A percentile compares a stretch with the other conserved stretches of the same genome.
phyloP scores from a whole-genome alignment of 352 stramenopile species.

The Pythium periplocum region DNA sequence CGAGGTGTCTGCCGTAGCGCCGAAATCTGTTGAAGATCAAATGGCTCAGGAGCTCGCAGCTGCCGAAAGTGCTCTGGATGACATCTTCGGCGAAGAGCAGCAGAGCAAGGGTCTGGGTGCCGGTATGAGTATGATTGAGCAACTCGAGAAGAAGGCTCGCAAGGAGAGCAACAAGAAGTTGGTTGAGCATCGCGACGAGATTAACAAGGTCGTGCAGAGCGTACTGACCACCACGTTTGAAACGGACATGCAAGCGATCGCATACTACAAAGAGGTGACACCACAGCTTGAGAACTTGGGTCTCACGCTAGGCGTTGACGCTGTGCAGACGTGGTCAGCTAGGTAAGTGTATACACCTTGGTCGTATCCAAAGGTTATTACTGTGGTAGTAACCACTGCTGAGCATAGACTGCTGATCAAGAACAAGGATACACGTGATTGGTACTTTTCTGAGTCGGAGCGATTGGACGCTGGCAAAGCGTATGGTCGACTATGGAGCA shows the following conservation, averaged over 20 bases:
- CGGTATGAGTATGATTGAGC: conserved; percentile 85
- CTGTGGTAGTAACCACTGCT: background rate
- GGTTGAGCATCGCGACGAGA: conserved; percentile 59
- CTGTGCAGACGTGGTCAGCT: conserved; percentile 78
- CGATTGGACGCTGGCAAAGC: conserved; percentile 69
- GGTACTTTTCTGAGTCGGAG: conserved; percentile 81
- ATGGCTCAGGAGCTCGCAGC: conserved; percentile 79
- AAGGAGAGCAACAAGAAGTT: conserved; percentile 87
- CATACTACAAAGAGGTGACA: conserved; percentile 49
- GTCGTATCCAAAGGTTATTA: background rate
- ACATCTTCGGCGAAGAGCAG: conserved; percentile 81
- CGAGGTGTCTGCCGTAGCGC: conserved; percentile 1
- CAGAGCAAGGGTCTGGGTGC: conserved; percentile 42
- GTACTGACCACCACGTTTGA: conserved; percentile 43
- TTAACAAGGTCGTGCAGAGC: conserved; percentile 52
- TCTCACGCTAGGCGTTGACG: conserved; percentile 57
- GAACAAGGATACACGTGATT: conserved; percentile 84
- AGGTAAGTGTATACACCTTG: conserved; percentile 17
- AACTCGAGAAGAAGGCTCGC: conserved; percentile 81
- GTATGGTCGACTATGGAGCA: conserved; percentile 69
- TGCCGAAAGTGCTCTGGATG: conserved; percentile 72
- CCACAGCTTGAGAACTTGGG: conserved; percentile 63
- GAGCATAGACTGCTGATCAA: conserved; percentile 66
- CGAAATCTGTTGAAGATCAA: conserved; percentile 68
- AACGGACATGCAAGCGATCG: conserved; percentile 65